Percentiles rank a stretch among this genome's conserved stretches.
Conservation (phyloP, 495 filamentous ascomycete species). For the Acidomyces sp. region DNA sequence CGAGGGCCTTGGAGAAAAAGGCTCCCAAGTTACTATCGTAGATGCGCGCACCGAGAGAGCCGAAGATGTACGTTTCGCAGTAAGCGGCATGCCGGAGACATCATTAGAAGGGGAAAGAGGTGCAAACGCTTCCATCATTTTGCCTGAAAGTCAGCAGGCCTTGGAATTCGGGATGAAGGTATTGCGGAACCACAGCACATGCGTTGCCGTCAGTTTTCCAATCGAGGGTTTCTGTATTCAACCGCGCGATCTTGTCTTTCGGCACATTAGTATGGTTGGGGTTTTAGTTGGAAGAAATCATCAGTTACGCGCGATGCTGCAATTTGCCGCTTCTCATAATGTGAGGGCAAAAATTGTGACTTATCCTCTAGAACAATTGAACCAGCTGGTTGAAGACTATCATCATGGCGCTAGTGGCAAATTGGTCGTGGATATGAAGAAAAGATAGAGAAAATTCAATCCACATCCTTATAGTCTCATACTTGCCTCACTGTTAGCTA, state of each 20-base stretch:
- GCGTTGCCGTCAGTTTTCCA: slow-evolving; percentile 30
- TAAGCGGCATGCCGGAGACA: slow-evolving; percentile 22
- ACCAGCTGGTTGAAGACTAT: slow-evolving; percentile 34
- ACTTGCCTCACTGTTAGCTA: too few relatives aligned
- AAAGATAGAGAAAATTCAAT: too few relatives aligned
- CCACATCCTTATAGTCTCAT: too few relatives aligned
- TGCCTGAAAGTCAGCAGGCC: slow-evolving; percentile 31
- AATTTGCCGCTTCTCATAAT: slow-evolving; percentile 35
- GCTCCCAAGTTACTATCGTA: slow-evolving; percentile 18
- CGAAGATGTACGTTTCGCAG: slow-evolving; percentile 5
- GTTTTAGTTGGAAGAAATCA: slow-evolving; percentile 33
- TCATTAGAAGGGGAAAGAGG: slow-evolving; percentile 25
- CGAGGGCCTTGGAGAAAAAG: slow-evolving; percentile 19
- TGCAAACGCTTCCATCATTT: slow-evolving; percentile 33
- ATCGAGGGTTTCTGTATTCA: slow-evolving; percentile 29
- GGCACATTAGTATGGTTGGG: slow-evolving; percentile 40
- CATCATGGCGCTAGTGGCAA: slow-evolving; percentile 32
- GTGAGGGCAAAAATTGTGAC: slow-evolving; percentile 31
- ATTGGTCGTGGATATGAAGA: slow-evolving; percentile 34
- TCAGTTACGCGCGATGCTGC: slow-evolving; percentile 39
- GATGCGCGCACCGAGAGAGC: slow-evolving; percentile 14
- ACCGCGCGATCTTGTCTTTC: slow-evolving; percentile 36
- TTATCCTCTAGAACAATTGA: slow-evolving; percentile 27
- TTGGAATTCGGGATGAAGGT: slow-evolving; percentile 31
- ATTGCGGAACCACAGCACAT: slow-evolving; percentile 30